phyloP scores from a whole-genome alignment of 345 rosid genomes.

The Capsella bursapastoris region DNA sequence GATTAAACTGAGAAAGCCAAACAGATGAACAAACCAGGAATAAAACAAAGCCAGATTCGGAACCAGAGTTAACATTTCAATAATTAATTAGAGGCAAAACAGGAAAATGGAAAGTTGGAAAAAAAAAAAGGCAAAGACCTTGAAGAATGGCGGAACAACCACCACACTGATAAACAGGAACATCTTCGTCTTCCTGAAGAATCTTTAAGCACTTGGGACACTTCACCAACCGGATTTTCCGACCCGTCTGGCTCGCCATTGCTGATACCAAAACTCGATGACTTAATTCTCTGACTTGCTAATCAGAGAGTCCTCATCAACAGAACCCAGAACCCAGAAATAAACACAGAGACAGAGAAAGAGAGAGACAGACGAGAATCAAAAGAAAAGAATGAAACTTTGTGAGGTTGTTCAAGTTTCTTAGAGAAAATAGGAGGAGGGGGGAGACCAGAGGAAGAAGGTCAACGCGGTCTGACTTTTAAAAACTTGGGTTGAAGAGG shows the following conservation, averaged over 20 bases:
- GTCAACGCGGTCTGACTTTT: conserved; percentile 36
- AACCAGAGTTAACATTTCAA: background rate
- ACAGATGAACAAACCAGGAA: background rate
- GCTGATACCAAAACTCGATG: conserved; percentile 31
- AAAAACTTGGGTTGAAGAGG: background rate
- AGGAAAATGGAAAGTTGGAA: conserved; percentile 18
- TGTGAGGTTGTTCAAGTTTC: conserved; percentile 4
- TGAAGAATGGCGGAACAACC: conserved; percentile 62
- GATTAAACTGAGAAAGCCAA: background rate
- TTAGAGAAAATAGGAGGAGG: background rate
- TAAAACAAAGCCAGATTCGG: conserved; percentile 16
- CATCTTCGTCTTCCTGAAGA: conserved; percentile 63
- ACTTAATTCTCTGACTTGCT: conserved; percentile 3
- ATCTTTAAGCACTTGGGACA: conserved; percentile 69
- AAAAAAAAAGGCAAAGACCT: conserved; percentile 51
- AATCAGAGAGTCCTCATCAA: conserved; percentile 15
- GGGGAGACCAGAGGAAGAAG: conserved; percentile 28
- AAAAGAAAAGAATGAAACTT: conserved; percentile 34
- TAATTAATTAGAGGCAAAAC: background rate
- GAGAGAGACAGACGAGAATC: background rate
- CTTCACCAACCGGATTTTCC: conserved; percentile 61
- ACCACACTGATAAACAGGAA: conserved; percentile 74
- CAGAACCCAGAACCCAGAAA: background rate
- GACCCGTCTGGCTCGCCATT: conserved; percentile 47
- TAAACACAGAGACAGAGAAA: background rate